Conservation (phyloP, 2,329 filamentous ascomycete genomes). For the Ophiostoma pallidulum region DNA sequence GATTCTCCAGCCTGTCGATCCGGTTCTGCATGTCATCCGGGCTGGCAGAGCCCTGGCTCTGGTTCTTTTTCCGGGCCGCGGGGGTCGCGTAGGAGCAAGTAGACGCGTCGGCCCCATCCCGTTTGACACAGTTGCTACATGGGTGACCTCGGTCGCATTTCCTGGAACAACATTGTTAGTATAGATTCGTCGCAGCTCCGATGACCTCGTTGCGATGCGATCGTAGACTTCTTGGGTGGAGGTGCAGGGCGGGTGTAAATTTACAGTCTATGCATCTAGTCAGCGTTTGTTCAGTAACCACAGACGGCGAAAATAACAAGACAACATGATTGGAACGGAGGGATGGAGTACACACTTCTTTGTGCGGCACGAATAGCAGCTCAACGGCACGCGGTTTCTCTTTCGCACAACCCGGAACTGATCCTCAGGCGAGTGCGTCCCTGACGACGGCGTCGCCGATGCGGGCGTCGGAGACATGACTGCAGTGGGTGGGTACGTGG, state of each 20-base stretch:
- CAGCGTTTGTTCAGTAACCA: conserved; percentile 3
- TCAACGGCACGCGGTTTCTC: conserved; percentile 83
- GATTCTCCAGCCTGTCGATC: conserved; percentile 85
- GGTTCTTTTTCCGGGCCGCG: conserved; percentile 61
- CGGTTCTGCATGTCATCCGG: conserved; percentile 98
- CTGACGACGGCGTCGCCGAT: conserved; percentile 67
- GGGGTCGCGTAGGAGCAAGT: conserved; percentile 80
- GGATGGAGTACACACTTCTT: conserved; percentile 56
- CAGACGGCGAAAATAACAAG: background rate
- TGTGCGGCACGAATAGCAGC: conserved; percentile 82
- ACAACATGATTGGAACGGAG: conserved; percentile 22
- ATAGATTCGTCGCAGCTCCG: background rate
- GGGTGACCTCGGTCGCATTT: conserved; percentile 91
- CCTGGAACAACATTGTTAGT: conserved; percentile 30
- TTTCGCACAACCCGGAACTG: conserved; percentile 84
- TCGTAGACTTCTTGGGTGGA: no score
- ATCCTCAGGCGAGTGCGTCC: conserved; percentile 70
- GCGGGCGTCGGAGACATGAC: conserved; percentile 72
- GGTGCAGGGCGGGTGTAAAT: background rate
- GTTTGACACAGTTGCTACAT: conserved; percentile 90
- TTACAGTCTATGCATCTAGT: conserved; percentile 15
- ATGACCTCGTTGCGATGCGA: background rate
- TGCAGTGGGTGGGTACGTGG: background rate
- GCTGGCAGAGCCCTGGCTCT: conserved; percentile 48
- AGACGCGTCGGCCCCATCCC: conserved; percentile 68